These are phyloP conservation scores for Inga leiocalycina DNA, from an alignment of 306 rosid genomes.

Conservation along the genomic window DNA sequence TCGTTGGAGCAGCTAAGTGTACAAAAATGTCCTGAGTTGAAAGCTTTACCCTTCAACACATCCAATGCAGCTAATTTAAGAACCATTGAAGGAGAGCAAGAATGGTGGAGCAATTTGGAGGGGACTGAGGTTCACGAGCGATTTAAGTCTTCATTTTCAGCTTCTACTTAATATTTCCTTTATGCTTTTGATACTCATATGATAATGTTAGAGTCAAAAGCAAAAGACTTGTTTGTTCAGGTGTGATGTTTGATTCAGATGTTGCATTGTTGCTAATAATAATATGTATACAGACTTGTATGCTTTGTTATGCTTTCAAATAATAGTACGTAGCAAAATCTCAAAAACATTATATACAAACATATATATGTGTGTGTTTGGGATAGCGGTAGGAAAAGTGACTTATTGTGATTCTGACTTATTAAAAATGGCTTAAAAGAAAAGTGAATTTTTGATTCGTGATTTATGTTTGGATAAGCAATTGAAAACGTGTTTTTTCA, in stretches of 20 bases:
- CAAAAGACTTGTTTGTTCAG: not conserved
- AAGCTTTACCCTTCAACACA: not conserved
- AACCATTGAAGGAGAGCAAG: not conserved
- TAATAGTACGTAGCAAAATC: too few relatives aligned
- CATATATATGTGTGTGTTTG: too few relatives aligned
- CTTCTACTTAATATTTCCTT: conserved; percentile 10
- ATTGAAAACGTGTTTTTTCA: too few relatives aligned
- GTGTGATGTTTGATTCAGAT: not conserved
- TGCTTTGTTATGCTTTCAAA: too few relatives aligned
- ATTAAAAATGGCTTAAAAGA: too few relatives aligned
- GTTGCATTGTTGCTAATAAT: not conserved
- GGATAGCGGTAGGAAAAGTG: too few relatives aligned
- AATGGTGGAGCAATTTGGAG: conserved; percentile 35
- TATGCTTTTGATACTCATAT: not conserved
- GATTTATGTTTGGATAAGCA: too few relatives aligned
- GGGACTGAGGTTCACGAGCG: conserved; percentile 6
- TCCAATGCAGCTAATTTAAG: not conserved
- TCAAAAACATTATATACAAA: too few relatives aligned
- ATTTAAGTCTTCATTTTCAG: conserved; percentile 10
- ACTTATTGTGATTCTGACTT: too few relatives aligned
- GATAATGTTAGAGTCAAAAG: not conserved
- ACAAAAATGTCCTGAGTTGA: not conserved
- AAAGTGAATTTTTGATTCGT: too few relatives aligned
- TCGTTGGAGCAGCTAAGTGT: not conserved
- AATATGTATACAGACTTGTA: too few relatives aligned